Base-by-base conservation (phyloP, 2,329 filamentous ascomycete genomes). In the Shiraia sp. region DNA sequence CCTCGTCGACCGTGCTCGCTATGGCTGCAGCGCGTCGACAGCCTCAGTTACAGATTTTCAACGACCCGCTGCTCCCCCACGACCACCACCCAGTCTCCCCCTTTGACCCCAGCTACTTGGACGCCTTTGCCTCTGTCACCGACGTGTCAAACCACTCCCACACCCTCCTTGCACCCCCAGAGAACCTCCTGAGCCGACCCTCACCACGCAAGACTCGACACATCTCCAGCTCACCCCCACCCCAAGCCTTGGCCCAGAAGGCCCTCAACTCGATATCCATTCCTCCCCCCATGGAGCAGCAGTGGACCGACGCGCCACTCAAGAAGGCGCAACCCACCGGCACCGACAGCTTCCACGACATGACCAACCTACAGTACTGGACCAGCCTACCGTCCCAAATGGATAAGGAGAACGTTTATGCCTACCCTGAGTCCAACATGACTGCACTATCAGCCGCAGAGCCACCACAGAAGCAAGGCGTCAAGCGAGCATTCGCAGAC, bases 171-270 rank as follows among this genome's bases (percentile, higher is more conserved):
- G 83, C 86, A 55, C 85, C 87, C 16, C 73, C 80, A 15, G 68
- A 75, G 39, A 60, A 66, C 46, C 69, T 76, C 45, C 66, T 74
- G 57, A 72, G 78, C 60, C 78, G 75, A 61, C 78, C 78, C 43
- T 95, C 88, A 40, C 89, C 88, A 9, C 80, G 79, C 59, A 95
- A 93, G 72, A 71, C 78, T 24, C 69, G 71, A 40, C 75, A 76
- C 54, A 74, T 74, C 55, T 79, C 76, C 42, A 79, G 80, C 48
- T 83, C 85, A 32, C 84, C 78, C 27, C 77, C 77, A 49, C 79
- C 63, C 29, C 61, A 78, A 57, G 81, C 79, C 50, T 79, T 85
- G 55, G 78, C 76, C 57, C 77, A 76, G 68, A 82, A 76, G 62
- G 82, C 81, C 59, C 75, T 93, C 50, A 85, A 86, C 63, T 79